Evolutionary conservation across 169 alveolate species (phyloP).

Genomic region (Plasmodium chabaudi): DNA sequence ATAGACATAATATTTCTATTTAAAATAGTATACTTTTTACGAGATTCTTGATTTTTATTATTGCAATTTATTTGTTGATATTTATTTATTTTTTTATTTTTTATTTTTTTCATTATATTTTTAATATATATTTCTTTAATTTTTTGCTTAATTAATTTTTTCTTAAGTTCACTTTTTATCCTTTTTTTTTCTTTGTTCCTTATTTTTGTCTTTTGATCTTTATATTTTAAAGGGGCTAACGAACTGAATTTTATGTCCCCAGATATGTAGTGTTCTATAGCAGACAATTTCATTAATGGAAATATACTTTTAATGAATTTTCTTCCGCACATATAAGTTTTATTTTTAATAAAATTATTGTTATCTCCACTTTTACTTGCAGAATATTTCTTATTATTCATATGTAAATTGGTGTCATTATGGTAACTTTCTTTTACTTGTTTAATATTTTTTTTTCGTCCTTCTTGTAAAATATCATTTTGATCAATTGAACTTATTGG

Average conservation of each 20-base stretch:
- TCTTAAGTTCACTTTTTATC: constrained; percentile 44
- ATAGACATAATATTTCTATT: constrained; percentile 63
- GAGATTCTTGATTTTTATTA: not conserved
- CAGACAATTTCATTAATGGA: constrained; percentile 68
- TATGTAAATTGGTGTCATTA: not conserved
- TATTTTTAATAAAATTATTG: constrained; percentile 2
- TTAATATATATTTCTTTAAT: constrained; percentile 55
- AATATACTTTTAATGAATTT: constrained; percentile 69
- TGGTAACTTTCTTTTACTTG: not conserved
- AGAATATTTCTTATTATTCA: not conserved
- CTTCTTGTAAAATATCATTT: not conserved
- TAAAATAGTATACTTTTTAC: not conserved
- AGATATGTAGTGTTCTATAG: constrained; percentile 71
- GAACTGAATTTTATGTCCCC: constrained; percentile 75
- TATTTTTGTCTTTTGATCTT: not conserved
- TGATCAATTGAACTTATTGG: not conserved
- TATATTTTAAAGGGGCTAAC: constrained; percentile 68
- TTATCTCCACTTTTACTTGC: not conserved
- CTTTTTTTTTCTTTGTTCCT: constrained; percentile 39
- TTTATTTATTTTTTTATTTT: constrained; percentile 35
- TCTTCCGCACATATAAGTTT: constrained; percentile 41
- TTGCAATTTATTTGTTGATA: not conserved
- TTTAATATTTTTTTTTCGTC: not conserved
- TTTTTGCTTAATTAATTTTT: constrained; percentile 35
- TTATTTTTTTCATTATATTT: constrained; percentile 22